These are phyloP conservation scores for Ogataea sp. DNA, from an alignment of 805 yeast genomes.

Conservation along the genomic window DNA sequence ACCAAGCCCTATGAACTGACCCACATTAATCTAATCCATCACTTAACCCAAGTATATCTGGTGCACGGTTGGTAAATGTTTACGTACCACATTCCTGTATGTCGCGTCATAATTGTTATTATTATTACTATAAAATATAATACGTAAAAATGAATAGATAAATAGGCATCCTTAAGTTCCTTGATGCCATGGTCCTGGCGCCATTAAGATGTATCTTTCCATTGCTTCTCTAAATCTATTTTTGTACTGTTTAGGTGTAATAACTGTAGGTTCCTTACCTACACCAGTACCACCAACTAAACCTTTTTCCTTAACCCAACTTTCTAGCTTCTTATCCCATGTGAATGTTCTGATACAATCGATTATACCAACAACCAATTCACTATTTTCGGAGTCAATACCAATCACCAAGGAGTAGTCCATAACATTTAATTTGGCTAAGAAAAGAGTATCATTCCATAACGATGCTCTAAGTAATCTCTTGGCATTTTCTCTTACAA, in stretches of 20 bases:
- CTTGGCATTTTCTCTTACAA: constrained; percentile 88
- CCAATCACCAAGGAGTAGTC: constrained; percentile 95
- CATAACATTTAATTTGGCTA: constrained; percentile 98
- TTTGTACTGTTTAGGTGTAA: constrained; percentile 93
- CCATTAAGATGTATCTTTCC: constrained; percentile 92
- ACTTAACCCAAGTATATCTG: neutral
- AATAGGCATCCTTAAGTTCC: constrained; percentile 10
- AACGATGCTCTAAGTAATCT: constrained; percentile 77
- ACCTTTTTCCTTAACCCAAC: constrained; percentile 97
- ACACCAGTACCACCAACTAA: constrained; percentile 73
- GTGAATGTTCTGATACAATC: constrained; percentile 93
- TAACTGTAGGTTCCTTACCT: constrained; percentile 92
- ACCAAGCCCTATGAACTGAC: too few relatives aligned
- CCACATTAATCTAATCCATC: too few relatives aligned
- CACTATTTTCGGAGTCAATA: constrained; percentile 60
- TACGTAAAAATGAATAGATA: too few relatives aligned
- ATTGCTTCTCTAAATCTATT: constrained; percentile 94
- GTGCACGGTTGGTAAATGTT: neutral
- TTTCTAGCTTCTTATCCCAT: constrained; percentile 97
- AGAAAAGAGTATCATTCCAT: constrained; percentile 90
- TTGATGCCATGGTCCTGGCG: constrained; percentile 53
- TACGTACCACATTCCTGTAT: neutral
- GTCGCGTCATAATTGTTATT: neutral
- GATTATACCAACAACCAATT: constrained; percentile 86
- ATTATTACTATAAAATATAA: neutral